Base-by-base conservation (phyloP, 2,329 filamentous ascomycete species). In the Raffaelea deltoideospora region DNA sequence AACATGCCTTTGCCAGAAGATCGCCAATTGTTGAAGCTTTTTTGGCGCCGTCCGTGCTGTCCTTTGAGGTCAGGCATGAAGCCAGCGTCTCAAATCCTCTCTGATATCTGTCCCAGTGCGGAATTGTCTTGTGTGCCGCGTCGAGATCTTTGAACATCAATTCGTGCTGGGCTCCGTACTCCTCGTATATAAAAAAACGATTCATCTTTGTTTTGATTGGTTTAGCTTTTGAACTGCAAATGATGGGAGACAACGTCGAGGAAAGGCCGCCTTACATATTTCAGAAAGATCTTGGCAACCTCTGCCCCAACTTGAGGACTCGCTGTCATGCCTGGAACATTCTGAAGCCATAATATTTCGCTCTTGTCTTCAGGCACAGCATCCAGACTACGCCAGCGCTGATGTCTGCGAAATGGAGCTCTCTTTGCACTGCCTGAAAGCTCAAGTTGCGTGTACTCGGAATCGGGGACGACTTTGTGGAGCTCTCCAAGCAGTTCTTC, bases 131-230 rank as follows among this genome's bases (percentile, higher is more conserved):
- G 43, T 81, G 74, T 14, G 79, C 67, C 20, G 76, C 67, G 24
- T 76, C 72, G 26, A 92, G 61, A 44, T 93, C 84, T 44, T 80
- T 76, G 33, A 80, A 75, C 64, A 95, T 81, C 45, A 85, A 67
- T 46, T 92, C 84, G 55, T 90, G 93, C 51, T 88, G 88, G 35
- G 81, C 80, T 26, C 83, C 82, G 53, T 94, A 98, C 48, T 93
- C 83, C 58, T 93, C 82, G 52, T 98, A 98, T 34, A 79, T 66
- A 51, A 82, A 80, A 58, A 96, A 90, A 0, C 76, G 75, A 41
- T 73, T 71, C 60, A 92, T 78, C 83, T 93, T 36, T 17, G 13
- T 29, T 19, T 45, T 21, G 39, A 38, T 34, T 9, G 11, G 17
- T 5, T 20, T 27, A 24, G 23, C 1, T 21, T 10, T 5, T 2